Evolutionary conservation across 495 filamentous ascomycete genomes (phyloP), one percentile per base, ranked within the genome.

Genomic region (Aspergillus campestris): DNA sequence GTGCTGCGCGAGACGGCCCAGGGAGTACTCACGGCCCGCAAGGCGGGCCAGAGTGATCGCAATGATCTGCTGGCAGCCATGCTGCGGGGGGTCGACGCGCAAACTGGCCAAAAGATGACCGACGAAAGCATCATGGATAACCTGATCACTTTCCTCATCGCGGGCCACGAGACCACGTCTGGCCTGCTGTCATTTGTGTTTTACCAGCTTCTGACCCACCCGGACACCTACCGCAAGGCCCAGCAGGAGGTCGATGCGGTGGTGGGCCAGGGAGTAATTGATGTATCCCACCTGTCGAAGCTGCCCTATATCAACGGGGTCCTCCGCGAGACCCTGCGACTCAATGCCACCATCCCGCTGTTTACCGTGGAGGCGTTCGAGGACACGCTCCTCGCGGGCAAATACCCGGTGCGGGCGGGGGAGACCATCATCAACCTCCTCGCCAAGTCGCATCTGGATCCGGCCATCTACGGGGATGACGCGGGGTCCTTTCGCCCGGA

Each of bases 91-190:
- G 73, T 70, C 0, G 86, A 85, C 60, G 69, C 75, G 7, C 75
- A 80, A 63, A 87, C 83, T 1, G 84, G 84, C 0, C 59, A 78
- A 42, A 73, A 73, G 9, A 67, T 89, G 57, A 70, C 61, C 1
- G 78, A 84, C 40, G 59, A 72, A 5, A 77, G 69, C 38, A 82
- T 87, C 53, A 69, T 81, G 18, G 70, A 83, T 53, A 86, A 88
- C 51, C 74, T 86, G 65, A 80, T 84, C 38, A 87, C 83, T 0
- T 86, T 87, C 52, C 58, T 87, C 49, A 79, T 84, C 56, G 82
- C 38, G 68, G 83, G 84, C 1, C 83, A 89, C 50, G 84, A 89
- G 61, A 89, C 84, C 0, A 89, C 84, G 0, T 80, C 78, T 11
- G 78, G 74, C 34, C 64, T 75, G 44, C 48, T 82, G 5, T 71